These are phyloP conservation scores for Zygnema circumcarinatum DNA, from an alignment of 139 green algal genomes.

Conservation along the genomic window DNA sequence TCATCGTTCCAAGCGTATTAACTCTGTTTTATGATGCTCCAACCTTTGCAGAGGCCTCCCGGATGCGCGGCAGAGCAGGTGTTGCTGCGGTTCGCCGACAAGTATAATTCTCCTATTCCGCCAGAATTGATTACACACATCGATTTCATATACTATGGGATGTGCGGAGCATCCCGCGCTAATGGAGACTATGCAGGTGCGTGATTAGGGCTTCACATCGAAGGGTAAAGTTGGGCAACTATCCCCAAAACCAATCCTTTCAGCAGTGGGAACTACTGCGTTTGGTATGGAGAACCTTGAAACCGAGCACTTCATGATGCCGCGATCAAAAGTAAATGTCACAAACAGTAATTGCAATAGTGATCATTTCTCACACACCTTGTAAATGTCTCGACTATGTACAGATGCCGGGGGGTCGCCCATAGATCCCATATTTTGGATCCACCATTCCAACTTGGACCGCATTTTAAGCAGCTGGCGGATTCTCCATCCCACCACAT, in stretches of 20 bases:
- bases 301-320: no score
- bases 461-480: not conserved
- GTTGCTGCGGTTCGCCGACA: not conserved
- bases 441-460: conserved; percentile 55
- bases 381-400: no score
- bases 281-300: no score
- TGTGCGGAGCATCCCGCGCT: not conserved
- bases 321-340: no score
- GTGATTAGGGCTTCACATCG: no score
- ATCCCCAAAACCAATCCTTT: no score
- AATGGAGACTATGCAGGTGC: not conserved
- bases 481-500: not conserved
- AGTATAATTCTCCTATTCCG: not conserved
- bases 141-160: not conserved
- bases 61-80: not conserved
- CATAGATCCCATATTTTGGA: conserved; percentile 62
- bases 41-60: not conserved
- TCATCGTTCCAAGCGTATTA: no score
- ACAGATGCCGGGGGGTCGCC: not conserved
- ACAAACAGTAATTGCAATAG: no score
- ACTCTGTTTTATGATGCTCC: no score
- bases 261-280: no score
- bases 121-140: not conserved
- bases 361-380: no score
- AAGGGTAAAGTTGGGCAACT: no score